Conservation (phyloP, 192 early-diverging fungal genomes). For the Spizellomyces punctatus region DNA sequence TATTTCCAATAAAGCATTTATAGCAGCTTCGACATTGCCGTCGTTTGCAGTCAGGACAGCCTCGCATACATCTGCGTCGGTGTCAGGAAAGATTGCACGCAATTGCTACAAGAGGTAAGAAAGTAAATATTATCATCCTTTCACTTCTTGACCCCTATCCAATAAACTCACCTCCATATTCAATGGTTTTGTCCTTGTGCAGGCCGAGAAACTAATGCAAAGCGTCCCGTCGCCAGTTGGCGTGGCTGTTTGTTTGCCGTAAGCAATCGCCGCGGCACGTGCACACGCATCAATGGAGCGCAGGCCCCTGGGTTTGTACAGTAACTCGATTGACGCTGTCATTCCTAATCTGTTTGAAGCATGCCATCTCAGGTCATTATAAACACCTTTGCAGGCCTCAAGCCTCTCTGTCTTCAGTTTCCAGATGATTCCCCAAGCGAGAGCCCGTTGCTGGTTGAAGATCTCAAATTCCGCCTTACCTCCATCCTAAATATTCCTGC, state of each 20-base stretch:
- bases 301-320: no score
- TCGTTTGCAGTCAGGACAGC: slow-evolving; percentile 30
- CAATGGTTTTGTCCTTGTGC: no score
- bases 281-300: no score
- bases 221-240: no score
- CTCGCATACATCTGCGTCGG: slow-evolving; percentile 34
- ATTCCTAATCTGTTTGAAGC: no score
- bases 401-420: slow-evolving; percentile 23
- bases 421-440: background rate
- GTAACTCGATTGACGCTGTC: no score
- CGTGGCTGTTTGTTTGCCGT: no score
- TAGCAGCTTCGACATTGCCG: slow-evolving; percentile 25
- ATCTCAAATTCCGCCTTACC: slow-evolving; percentile 2
- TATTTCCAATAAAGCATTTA: slow-evolving; percentile 34
- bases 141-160: no score
- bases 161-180: no score
- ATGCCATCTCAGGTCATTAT: slow-evolving; percentile 22
- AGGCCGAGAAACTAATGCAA: no score
- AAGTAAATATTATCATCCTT: no score
- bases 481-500: background rate
- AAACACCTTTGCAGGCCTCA: slow-evolving; percentile 27
- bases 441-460: slow-evolving; percentile 5
- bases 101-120: background rate
- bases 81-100: slow-evolving; percentile 33
- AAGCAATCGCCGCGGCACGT: no score